These are phyloP conservation scores for Mycena galericulata DNA, from an alignment of 768 basidiomycete species.

Conservation along the genomic window DNA sequence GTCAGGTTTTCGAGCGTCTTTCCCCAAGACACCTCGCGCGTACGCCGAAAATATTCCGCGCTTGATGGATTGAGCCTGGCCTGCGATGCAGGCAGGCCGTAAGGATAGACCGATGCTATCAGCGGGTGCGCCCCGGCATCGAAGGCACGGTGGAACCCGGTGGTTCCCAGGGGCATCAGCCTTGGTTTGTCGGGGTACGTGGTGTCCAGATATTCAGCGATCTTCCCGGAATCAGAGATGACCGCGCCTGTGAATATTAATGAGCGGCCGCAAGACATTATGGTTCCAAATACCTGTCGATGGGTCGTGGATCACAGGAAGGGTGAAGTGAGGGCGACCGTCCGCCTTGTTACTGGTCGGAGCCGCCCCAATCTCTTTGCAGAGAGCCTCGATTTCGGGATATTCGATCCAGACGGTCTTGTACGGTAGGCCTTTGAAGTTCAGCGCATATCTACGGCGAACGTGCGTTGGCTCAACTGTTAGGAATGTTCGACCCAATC, in stretches of 20 bases:
- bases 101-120: constrained; percentile 12
- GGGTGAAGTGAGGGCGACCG: constrained; percentile 46
- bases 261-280: too few relatives aligned
- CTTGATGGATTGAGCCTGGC: constrained; percentile 46
- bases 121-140: neutral
- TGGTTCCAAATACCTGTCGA: constrained; percentile 41
- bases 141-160: constrained; percentile 27
- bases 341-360: constrained; percentile 42
- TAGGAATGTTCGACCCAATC: neutral
- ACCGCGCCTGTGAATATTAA: constrained; percentile 25
- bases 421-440: constrained; percentile 40
- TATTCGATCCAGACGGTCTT: constrained; percentile 57
- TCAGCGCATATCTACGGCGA: constrained; percentile 25
- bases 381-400: constrained; percentile 50
- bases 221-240: constrained; percentile 51
- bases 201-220: constrained; percentile 57
- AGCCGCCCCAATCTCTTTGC: constrained; percentile 43
- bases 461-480: neutral
- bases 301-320: constrained; percentile 57
- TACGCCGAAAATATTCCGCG: constrained; percentile 46
- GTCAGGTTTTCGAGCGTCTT: constrained; percentile 46
- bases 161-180: constrained; percentile 46
- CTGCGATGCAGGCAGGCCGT: constrained; percentile 30
- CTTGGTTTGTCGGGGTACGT: constrained; percentile 51
- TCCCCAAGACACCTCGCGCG: constrained; percentile 45